Conservation (phyloP, 768 basidiomycete species). For the Dacryopinax spathularia region DNA sequence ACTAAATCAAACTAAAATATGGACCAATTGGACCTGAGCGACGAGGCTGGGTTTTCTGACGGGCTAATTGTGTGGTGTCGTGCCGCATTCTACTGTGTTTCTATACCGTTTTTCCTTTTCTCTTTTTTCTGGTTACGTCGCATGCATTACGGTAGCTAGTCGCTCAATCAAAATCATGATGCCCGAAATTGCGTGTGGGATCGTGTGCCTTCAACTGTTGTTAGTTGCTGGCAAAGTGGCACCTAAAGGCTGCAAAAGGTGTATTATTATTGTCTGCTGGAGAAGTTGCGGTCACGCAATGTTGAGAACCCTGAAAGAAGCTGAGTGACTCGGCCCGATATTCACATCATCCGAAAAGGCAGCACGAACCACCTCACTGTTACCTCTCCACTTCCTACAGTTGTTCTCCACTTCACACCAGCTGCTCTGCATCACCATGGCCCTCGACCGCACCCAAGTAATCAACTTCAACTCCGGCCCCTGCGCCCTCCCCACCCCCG, state of each 20-base stretch:
- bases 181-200: too few relatives aligned
- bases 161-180: background rate
- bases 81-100: background rate
- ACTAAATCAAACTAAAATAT: too few relatives aligned
- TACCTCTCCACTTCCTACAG: background rate
- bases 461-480: conserved; percentile 94
- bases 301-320: background rate
- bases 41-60: background rate
- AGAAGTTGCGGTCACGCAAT: background rate
- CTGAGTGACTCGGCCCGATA: background rate
- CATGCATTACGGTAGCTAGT: background rate
- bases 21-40: too few relatives aligned
- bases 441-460: conserved; percentile 33
- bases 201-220: too few relatives aligned
- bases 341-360: background rate
- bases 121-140: background rate
- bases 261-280: too few relatives aligned
- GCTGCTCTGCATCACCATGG: conserved; percentile 6
- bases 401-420: background rate
- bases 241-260: too few relatives aligned
- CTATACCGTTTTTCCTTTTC: background rate
- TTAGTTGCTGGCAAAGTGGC: too few relatives aligned
- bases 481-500: conserved; percentile 74
- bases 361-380: background rate
- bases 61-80: background rate